These are phyloP conservation scores for Scutellaria galericulata DNA, from an alignment of 257 asterid species.

Conservation along the genomic window DNA sequence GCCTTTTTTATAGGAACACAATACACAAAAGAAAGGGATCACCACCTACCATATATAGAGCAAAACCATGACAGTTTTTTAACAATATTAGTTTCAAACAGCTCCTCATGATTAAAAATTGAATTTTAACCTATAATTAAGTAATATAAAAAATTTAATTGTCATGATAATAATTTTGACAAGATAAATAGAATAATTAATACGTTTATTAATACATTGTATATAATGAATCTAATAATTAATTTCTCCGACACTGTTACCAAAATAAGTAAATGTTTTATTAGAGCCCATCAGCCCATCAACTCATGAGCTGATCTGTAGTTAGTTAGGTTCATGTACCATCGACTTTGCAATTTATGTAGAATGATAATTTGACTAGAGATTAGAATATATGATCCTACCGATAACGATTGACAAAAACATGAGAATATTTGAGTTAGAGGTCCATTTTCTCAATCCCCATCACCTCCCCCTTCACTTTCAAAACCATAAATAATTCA, in stretches of 20 bases:
- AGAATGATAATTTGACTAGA: conserved; percentile 24
- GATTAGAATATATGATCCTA: conserved; percentile 13
- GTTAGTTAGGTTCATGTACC: conserved; percentile 30
- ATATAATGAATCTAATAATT: not conserved
- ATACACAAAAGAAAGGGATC: no score
- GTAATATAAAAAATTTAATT: no score
- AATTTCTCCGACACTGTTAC: not conserved
- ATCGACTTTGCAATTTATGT: conserved; percentile 27
- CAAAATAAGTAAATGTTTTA: not conserved
- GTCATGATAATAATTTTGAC: not conserved
- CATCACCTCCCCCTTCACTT: conserved; percentile 26
- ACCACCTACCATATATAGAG: no score
- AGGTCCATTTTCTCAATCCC: conserved; percentile 31
- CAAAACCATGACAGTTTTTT: no score
- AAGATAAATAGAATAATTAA: not conserved
- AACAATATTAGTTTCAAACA: no score
- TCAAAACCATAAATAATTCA: not conserved
- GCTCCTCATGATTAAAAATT: no score
- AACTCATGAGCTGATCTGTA: conserved; percentile 18
- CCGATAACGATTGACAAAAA: conserved; percentile 36
- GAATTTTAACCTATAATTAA: no score
- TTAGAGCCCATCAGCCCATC: conserved; percentile 11
- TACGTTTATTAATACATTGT: not conserved
- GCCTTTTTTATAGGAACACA: no score
- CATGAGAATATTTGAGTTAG: conserved; percentile 9